These are phyloP conservation scores for Tilletia walkeri DNA, from an alignment of 1,284 basidiomycete species.

Conservation along the genomic window DNA sequence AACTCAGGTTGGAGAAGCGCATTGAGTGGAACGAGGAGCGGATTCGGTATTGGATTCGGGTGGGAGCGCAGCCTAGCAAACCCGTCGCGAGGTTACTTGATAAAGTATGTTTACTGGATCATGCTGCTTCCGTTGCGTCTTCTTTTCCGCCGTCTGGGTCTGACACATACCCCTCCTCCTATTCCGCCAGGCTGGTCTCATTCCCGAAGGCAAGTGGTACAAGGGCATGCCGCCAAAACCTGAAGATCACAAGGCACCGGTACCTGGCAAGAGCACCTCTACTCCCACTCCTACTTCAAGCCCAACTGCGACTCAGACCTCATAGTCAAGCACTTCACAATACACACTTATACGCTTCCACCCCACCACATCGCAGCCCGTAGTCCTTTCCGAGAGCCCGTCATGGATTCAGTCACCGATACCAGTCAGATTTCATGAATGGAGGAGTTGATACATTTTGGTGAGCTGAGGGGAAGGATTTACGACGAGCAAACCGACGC, in stretches of 20 bases:
- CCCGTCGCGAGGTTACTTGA: constrained; percentile 75
- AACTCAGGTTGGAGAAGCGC: constrained; percentile 63
- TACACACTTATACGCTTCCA: no score
- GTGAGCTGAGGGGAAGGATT: no score
- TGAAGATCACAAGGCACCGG: background rate
- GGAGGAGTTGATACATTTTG: no score
- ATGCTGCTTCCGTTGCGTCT: background rate
- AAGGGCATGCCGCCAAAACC: constrained; percentile 33
- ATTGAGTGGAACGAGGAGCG: constrained; percentile 86
- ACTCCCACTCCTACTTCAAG: background rate
- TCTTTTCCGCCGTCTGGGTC: background rate
- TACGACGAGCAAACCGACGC: no score
- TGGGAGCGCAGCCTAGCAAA: constrained; percentile 79
- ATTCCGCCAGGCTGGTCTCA: constrained; percentile 33
- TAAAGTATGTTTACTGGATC: constrained; percentile 64
- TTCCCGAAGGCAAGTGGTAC: constrained; percentile 39
- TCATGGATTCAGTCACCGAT: no score
- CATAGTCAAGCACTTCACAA: no score
- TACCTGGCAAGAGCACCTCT: background rate
- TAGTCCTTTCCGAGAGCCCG: no score
- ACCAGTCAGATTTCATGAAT: no score
- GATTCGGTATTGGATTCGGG: constrained; percentile 82
- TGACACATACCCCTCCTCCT: background rate
- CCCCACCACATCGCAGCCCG: no score
- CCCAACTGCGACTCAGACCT: no score